phyloP scores from a whole-genome alignment of 1,284 basidiomycete species.

The Boletus semigastroideus region DNA sequence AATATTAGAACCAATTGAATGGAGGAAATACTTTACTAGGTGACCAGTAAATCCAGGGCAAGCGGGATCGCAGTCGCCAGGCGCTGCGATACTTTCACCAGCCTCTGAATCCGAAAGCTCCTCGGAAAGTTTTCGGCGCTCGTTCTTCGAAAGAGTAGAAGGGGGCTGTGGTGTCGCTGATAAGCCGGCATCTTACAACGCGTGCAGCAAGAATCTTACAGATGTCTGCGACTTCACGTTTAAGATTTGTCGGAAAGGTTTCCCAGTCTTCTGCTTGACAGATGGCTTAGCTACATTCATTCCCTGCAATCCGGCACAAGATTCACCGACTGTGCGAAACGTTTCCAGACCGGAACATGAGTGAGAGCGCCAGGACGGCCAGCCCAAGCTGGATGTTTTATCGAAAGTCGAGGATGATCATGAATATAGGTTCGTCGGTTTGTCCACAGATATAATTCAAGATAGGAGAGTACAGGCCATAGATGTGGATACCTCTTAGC shows the following conservation, averaged over 20 bases:
- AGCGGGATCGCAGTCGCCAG: neutral
- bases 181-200: neutral
- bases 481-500: conserved; percentile 15
- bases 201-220: conserved; percentile 5
- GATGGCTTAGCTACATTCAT: neutral
- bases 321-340: conserved; percentile 14
- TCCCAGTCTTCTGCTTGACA: conserved; percentile 10
- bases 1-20: conserved; percentile 5
- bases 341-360: conserved; percentile 13
- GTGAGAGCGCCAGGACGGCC: neutral
- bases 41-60: neutral
- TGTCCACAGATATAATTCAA: conserved; percentile 16
- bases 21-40: conserved; percentile 1
- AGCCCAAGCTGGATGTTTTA: neutral
- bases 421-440: neutral
- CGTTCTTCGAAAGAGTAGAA: neutral
- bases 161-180: conserved; percentile 1
- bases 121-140: neutral
- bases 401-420: neutral
- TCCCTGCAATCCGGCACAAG: neutral
- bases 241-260: neutral
- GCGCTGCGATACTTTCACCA: neutral
- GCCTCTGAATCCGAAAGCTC: neutral
- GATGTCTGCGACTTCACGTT: neutral
- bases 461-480: conserved; percentile 24